A percentile compares a stretch with the other conserved stretches of the same genome.
These are phyloP conservation scores for Nemophila menziesii DNA, from an alignment of 257 asterid species.

Conservation along the genomic window DNA sequence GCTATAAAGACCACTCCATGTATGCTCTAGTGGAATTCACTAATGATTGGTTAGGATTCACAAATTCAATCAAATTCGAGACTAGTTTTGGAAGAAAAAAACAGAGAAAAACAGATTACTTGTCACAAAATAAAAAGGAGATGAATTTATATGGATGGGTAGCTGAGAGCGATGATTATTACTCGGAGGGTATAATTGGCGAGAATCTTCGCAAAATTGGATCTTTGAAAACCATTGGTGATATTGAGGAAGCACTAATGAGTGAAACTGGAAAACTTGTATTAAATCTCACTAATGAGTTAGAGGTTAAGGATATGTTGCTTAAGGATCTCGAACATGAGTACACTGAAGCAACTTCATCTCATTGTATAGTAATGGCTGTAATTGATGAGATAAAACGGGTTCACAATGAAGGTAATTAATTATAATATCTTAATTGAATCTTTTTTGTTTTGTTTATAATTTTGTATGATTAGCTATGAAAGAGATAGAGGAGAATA, in stretches of 20 bases:
- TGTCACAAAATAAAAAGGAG: conserved; percentile 2
- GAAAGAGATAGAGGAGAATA: conserved; percentile 11
- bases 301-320: conserved; percentile 26
- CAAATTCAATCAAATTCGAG: conserved; percentile 38
- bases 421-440: background rate
- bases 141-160: conserved; percentile 31
- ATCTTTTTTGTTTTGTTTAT: background rate
- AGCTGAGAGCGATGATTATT: conserved; percentile 55
- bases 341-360: conserved; percentile 7
- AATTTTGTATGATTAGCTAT: conserved; percentile 4
- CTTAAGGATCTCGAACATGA: conserved; percentile 29
- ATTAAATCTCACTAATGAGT: conserved; percentile 24
- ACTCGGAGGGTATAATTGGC: conserved; percentile 27
- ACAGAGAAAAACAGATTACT: conserved; percentile 29
- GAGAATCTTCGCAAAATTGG: conserved; percentile 47
- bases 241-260: conserved; percentile 34
- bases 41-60: conserved; percentile 27
- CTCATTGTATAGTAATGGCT: conserved; percentile 6
- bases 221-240: conserved; percentile 48
- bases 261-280: conserved; percentile 35
- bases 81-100: conserved; percentile 28
- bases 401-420: conserved; percentile 13
- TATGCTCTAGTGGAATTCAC: conserved; percentile 39
- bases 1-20: conserved; percentile 30
- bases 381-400: conserved; percentile 12